Evolutionary conservation across 495 filamentous ascomycete genomes (phyloP).

Genomic region (Bathelium albidoporum): DNA sequence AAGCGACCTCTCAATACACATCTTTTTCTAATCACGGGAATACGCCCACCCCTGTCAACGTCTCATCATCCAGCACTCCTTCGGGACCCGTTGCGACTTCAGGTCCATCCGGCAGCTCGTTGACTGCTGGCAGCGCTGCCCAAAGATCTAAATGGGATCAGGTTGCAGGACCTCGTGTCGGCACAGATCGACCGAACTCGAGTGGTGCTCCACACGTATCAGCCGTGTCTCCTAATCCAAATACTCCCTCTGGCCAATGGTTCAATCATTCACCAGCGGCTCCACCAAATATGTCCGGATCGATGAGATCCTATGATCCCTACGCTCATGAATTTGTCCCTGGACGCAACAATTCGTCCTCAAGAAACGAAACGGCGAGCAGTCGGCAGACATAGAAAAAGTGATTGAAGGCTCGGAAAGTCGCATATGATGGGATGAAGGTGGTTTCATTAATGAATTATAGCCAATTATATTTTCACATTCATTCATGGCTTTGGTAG

Average conservation of each 20-base stretch:
- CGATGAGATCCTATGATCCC: neutral
- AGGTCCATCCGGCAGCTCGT: neutral
- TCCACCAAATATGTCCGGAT: neutral
- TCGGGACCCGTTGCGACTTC: neutral
- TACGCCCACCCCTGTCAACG: neutral
- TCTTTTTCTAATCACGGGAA: neutral
- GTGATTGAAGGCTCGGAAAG: neutral
- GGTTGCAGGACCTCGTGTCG: neutral
- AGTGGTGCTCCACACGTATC: neutral
- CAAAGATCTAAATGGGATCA: neutral
- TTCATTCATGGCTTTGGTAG: neutral
- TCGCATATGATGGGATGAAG: neutral
- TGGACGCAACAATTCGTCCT: neutral
- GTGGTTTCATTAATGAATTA: neutral
- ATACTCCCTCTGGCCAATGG: neutral
- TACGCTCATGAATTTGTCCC: neutral
- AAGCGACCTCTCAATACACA: neutral
- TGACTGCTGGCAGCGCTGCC: neutral
- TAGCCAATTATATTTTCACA: neutral
- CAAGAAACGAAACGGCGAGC: neutral
- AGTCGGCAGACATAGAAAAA: neutral
- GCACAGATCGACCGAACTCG: neutral
- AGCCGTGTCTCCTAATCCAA: neutral
- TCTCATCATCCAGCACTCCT: neutral
- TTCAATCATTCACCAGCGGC: neutral